phyloP scores from a whole-genome alignment of 441 rosid genomes.

The Gossypium gossypioides region DNA sequence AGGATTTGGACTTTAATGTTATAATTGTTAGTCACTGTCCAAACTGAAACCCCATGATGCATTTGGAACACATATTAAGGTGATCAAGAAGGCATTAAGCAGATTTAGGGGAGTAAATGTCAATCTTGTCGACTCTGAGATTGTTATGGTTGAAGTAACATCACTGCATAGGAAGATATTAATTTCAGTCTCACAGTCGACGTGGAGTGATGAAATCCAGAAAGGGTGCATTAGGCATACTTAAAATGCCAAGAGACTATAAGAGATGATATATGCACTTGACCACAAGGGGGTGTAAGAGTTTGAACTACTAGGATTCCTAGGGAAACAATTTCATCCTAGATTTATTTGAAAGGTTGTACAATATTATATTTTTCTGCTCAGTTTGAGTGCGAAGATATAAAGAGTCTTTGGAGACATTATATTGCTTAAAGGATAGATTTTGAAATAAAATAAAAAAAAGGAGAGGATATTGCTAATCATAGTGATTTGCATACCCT shows the following conservation, averaged over 20 bases:
- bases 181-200: conserved; percentile 20
- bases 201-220: conserved; percentile 8
- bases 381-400: not conserved
- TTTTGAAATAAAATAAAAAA: not conserved
- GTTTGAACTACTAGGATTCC: not conserved
- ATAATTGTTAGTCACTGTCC: not conserved
- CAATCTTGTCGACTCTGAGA: conserved; percentile 33
- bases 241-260: not conserved
- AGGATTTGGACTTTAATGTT: conserved; percentile 3
- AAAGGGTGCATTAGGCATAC: conserved; percentile 5
- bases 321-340: not conserved
- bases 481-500: conserved; percentile 11
- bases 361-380: not conserved
- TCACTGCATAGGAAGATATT: conserved; percentile 33
- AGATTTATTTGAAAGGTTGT: too few species aligned
- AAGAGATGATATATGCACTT: not conserved
- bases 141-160: conserved; percentile 19
- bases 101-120: conserved; percentile 21
- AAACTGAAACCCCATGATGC: conserved; percentile 11
- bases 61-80: conserved; percentile 18
- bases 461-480: not conserved
- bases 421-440: not conserved
- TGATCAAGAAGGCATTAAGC: conserved; percentile 24
- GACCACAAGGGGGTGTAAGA: not conserved
- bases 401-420: not conserved